phyloP scores from a whole-genome alignment of 108 stramenopile genomes.

The Aurantiochytrium sp. region DNA sequence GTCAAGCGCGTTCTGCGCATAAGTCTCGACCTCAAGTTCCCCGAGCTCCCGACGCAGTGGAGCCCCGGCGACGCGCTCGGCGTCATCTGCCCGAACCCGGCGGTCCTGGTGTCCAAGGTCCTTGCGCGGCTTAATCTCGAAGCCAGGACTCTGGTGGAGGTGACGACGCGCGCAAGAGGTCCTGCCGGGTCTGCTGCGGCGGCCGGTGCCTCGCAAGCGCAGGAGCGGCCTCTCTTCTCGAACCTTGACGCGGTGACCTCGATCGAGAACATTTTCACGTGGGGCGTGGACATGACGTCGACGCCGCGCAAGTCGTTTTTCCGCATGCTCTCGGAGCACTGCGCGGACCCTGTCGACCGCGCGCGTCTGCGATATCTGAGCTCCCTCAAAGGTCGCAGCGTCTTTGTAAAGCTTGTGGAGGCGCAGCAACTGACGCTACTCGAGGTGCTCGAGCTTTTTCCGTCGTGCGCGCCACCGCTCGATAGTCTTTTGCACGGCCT shows the following conservation, averaged over 20 bases:
- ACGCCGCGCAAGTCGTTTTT: constrained; percentile 67
- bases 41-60: constrained; percentile 54
- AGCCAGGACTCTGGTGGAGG: constrained; percentile 36
- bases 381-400: constrained; percentile 40
- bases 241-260: constrained; percentile 56
- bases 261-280: constrained; percentile 60
- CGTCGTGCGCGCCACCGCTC: constrained; percentile 69
- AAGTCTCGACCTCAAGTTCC: constrained; percentile 48
- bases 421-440: constrained; percentile 64
- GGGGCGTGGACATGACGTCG: constrained; percentile 67
- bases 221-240: constrained; percentile 59
- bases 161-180: constrained; percentile 14
- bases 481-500: constrained; percentile 66
- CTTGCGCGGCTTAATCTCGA: background rate
- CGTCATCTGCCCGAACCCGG: constrained; percentile 65
- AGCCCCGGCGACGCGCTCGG: constrained; percentile 85
- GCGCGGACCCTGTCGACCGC: constrained; percentile 57
- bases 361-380: constrained; percentile 58
- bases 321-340: constrained; percentile 59
- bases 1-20: constrained; percentile 77
- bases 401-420: background rate
- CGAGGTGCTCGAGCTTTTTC: constrained; percentile 78
- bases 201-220: background rate
- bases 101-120: background rate
- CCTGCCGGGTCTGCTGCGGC: background rate